Evolutionary conservation across 2,329 filamentous ascomycete species (phyloP).

Genomic region (Penicillium sp.): DNA sequence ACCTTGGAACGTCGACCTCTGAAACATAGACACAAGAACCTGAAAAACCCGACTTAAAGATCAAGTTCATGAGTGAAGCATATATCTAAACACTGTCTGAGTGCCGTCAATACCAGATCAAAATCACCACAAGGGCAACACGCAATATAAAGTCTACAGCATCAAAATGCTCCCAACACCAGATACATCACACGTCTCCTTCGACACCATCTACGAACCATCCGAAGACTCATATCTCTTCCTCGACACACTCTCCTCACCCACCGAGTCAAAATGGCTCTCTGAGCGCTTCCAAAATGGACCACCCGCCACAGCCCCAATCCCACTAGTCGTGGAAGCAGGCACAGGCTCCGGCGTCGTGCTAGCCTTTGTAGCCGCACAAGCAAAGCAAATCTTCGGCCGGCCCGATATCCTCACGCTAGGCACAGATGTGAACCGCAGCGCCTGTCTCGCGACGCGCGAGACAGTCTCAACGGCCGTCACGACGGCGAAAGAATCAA

Average conservation of each 20-base stretch:
- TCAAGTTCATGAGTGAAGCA: too few relatives aligned
- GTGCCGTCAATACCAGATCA: too few relatives aligned
- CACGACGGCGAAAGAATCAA: slow-evolving; percentile 23
- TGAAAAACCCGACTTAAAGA: too few relatives aligned
- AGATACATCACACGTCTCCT: slow-evolving; percentile 83
- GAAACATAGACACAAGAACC: too few relatives aligned
- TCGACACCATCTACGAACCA: slow-evolving; percentile 85
- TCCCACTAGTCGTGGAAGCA: slow-evolving; percentile 70
- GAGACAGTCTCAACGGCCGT: slow-evolving; percentile 59
- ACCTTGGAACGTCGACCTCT: neutral
- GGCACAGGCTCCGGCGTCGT: slow-evolving; percentile 91
- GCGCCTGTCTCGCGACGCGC: slow-evolving; percentile 70
- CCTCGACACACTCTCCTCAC: slow-evolving; percentile 78
- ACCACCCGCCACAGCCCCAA: slow-evolving; percentile 11
- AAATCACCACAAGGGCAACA: too few relatives aligned
- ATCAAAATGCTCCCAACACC: slow-evolving; percentile 79
- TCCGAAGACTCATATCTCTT: slow-evolving; percentile 94
- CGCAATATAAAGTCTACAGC: neutral
- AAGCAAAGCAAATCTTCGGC: slow-evolving; percentile 67
- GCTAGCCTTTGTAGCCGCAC: slow-evolving; percentile 76
- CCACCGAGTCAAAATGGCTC: slow-evolving; percentile 64
- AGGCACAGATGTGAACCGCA: slow-evolving; percentile 76
- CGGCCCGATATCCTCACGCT: slow-evolving; percentile 63
- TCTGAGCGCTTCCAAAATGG: slow-evolving; percentile 51
- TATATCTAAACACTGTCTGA: too few relatives aligned